phyloP scores from a whole-genome alignment of 2,329 filamentous ascomycete genomes.

The Curvularia spicifera region DNA sequence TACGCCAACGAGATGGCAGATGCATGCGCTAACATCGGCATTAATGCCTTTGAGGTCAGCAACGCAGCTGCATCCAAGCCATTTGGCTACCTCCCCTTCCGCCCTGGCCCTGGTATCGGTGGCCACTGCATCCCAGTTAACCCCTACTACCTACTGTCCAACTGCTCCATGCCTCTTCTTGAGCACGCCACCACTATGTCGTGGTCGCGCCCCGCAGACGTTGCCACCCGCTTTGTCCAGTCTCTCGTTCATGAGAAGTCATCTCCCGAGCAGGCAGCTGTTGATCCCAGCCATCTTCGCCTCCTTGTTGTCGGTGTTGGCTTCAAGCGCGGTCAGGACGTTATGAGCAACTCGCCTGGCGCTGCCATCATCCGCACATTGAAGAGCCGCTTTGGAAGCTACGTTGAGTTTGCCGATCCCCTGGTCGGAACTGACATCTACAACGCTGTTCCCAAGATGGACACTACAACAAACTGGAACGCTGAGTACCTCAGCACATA shows the following conservation, averaged over 20 bases:
- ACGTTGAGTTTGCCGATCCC: constrained; percentile 56
- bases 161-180: constrained; percentile 57
- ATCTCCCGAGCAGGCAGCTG: background rate
- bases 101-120: constrained; percentile 59
- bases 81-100: constrained; percentile 60
- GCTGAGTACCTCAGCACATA: constrained; percentile 51
- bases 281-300: constrained; percentile 21
- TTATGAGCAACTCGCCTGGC: constrained; percentile 58
- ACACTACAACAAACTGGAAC: constrained; percentile 48
- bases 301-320: constrained; percentile 63
- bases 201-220: constrained; percentile 50
- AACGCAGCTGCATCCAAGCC: constrained; percentile 56
- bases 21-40: constrained; percentile 54
- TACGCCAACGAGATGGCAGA: constrained; percentile 65
- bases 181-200: constrained; percentile 54
- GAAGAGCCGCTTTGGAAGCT: constrained; percentile 46
- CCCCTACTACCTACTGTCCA: constrained; percentile 58
- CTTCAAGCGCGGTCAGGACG: constrained; percentile 59
- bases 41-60: constrained; percentile 60
- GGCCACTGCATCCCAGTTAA: constrained; percentile 65
- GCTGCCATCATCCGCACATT: constrained; percentile 50
- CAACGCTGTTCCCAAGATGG: constrained; percentile 51
- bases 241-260: constrained; percentile 7
- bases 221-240: constrained; percentile 30
- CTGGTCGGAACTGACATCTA: constrained; percentile 53